phyloP scores from a whole-genome alignment of 2,329 filamentous ascomycete genomes.

The Arthrinium phaeospermum region DNA sequence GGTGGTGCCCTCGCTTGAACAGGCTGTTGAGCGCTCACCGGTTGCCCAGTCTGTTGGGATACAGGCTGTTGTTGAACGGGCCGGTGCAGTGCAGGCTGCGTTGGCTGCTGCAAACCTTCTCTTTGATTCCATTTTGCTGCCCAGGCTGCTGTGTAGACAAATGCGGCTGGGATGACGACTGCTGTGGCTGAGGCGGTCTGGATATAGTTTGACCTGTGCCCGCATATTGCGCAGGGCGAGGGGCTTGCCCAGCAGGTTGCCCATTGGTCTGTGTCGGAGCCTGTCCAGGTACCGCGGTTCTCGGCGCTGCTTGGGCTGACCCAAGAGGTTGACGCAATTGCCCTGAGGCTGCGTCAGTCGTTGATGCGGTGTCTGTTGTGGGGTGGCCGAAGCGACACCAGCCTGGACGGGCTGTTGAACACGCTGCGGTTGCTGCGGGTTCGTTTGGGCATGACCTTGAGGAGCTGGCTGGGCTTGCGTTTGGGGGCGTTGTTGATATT shows the following conservation, averaged over 20 bases:
- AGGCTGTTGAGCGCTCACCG: not conserved
- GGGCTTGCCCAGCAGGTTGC: not conserved
- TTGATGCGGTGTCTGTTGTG: slow-evolving; percentile 28
- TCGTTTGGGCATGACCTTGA: slow-evolving; percentile 26
- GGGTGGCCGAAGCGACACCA: not conserved
- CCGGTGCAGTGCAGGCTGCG: not conserved
- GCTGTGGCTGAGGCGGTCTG: not conserved
- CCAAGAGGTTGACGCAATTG: not conserved
- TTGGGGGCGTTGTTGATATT: slow-evolving; percentile 23
- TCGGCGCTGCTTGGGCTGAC: not conserved
- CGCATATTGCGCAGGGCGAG: not conserved
- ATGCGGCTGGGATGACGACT: slow-evolving; percentile 11
- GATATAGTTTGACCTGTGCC: not conserved
- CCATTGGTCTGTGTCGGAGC: not conserved
- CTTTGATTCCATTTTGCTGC: not conserved
- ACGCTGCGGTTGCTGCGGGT: slow-evolving; percentile 25
- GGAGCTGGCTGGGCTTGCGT: slow-evolving; percentile 23
- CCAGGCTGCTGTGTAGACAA: slow-evolving; percentile 5
- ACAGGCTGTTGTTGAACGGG: not conserved
- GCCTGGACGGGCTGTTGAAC: not conserved
- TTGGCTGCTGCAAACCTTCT: not conserved
- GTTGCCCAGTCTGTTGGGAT: not conserved
- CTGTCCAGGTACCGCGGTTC: not conserved
- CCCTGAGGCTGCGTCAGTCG: slow-evolving; percentile 14
- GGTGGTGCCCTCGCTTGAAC: not conserved